phyloP scores from a whole-genome alignment of 129 eudicot genomes.

The Oenanthe sinensis region DNA sequence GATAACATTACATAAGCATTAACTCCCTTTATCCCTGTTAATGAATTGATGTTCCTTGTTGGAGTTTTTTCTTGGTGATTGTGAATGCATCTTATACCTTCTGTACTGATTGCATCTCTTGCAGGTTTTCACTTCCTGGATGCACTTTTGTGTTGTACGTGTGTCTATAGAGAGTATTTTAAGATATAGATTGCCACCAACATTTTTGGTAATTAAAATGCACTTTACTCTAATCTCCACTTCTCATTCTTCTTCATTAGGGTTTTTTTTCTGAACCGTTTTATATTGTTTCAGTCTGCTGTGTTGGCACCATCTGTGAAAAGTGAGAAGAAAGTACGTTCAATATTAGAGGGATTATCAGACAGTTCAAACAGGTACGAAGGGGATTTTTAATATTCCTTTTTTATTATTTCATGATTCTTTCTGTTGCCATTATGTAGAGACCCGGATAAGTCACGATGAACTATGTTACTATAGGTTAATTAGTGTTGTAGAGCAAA shows the following conservation, averaged over 20 bases:
- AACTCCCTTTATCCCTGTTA: not conserved
- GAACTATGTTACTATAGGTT: not conserved
- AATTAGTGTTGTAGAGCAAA: not conserved
- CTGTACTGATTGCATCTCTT: conserved; percentile 3
- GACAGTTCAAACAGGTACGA: conserved; percentile 68
- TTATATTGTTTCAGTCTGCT: conserved; percentile 59
- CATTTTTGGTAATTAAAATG: conserved; percentile 60
- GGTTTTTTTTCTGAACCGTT: not conserved
- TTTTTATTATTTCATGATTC: not conserved
- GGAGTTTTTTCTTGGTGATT: not conserved
- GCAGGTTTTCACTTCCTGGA: conserved; percentile 98
- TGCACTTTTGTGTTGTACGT: conserved; percentile 98
- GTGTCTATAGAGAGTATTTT: conserved; percentile 81
- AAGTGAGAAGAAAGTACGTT: conserved; percentile 94
- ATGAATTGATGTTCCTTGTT: not conserved
- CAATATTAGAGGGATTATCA: conserved; percentile 65
- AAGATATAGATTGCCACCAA: conserved; percentile 92
- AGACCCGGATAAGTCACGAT: not conserved
- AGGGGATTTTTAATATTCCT: not conserved
- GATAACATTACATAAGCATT: not conserved
- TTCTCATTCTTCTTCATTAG: not conserved
- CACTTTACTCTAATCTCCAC: not conserved
- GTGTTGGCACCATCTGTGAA: conserved; percentile 81
- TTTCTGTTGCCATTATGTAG: not conserved
- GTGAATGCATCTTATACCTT: not conserved